Conservation (phyloP, 352 stramenopile species). For the Pythium insidiosum region DNA sequence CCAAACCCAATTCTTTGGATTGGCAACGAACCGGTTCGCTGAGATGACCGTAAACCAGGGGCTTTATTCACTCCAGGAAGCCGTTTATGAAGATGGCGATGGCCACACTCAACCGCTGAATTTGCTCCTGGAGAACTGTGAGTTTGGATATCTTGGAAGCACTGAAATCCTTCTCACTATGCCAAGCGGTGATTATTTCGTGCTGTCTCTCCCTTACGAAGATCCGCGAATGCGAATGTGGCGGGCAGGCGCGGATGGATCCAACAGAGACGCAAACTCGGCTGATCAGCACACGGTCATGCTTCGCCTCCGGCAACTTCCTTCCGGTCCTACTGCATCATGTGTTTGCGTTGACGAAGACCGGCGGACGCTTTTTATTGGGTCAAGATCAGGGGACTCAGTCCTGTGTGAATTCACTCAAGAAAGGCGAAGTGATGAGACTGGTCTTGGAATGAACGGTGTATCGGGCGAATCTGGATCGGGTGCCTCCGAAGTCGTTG, state of each 20-base stretch:
- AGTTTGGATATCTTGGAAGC: slow-evolving; percentile 57
- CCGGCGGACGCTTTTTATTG: slow-evolving; percentile 67
- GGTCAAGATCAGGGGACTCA: slow-evolving; percentile 73
- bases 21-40: slow-evolving; percentile 66
- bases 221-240: slow-evolving; percentile 8
- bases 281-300: too few species aligned
- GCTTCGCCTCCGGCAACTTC: slow-evolving; percentile 55
- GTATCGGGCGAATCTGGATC: too few species aligned
- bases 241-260: too few species aligned
- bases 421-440: slow-evolving; percentile 3
- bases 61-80: slow-evolving; percentile 55
- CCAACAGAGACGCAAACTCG: too few species aligned
- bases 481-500: slow-evolving; percentile 24
- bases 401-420: slow-evolving; percentile 43
- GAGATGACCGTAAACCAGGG: slow-evolving; percentile 66
- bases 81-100: slow-evolving; percentile 51
- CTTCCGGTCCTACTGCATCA: slow-evolving; percentile 31
- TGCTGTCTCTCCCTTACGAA: slow-evolving; percentile 55
- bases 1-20: slow-evolving; percentile 78
- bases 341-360: slow-evolving; percentile 58
- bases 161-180: slow-evolving; percentile 65
- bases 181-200: slow-evolving; percentile 48
- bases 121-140: slow-evolving; percentile 55
- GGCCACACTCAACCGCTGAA: slow-evolving; percentile 41
- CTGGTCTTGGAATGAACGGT: too few species aligned